These are phyloP conservation scores for Marasmius fiardii DNA, from an alignment of 1,284 basidiomycete genomes.

Conservation along the genomic window DNA sequence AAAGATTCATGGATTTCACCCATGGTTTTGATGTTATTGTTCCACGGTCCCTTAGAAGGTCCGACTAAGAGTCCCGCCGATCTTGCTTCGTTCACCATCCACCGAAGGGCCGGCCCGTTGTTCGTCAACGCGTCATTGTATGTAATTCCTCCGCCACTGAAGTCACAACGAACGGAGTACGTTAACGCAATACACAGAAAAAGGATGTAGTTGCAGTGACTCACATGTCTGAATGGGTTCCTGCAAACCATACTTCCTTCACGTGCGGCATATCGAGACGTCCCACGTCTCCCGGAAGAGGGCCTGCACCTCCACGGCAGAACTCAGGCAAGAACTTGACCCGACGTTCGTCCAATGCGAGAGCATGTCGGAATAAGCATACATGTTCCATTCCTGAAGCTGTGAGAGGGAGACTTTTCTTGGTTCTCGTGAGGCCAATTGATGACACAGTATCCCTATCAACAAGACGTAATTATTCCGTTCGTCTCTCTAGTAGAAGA, in stretches of 20 bases:
- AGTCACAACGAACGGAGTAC: neutral
- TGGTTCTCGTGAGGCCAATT: constrained; percentile 14
- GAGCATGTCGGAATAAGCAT: constrained; percentile 21
- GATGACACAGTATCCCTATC: constrained; percentile 42
- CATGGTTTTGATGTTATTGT: neutral
- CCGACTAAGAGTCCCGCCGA: neutral
- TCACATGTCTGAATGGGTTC: constrained; percentile 21
- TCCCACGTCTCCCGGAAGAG: neutral
- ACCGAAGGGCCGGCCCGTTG: neutral
- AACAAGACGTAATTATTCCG: neutral
- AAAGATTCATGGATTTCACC: neutral
- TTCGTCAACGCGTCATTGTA: neutral
- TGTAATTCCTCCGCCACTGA: constrained; percentile 3
- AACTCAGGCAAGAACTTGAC: constrained; percentile 17
- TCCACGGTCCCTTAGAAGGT: too few relatives aligned
- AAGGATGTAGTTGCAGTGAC: neutral
- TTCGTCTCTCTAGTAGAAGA: neutral
- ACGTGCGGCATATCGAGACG: constrained; percentile 6
- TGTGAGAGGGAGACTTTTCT: constrained; percentile 9
- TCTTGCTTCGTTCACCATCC: neutral
- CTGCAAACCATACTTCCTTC: constrained; percentile 27
- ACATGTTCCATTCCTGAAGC: constrained; percentile 10
- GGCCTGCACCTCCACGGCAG: neutral
- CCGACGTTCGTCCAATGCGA: constrained; percentile 21
- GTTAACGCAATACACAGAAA: neutral